These are phyloP conservation scores for Heliamphora pulchella DNA, from an alignment of 179 eudicot species.

Conservation along the genomic window DNA sequence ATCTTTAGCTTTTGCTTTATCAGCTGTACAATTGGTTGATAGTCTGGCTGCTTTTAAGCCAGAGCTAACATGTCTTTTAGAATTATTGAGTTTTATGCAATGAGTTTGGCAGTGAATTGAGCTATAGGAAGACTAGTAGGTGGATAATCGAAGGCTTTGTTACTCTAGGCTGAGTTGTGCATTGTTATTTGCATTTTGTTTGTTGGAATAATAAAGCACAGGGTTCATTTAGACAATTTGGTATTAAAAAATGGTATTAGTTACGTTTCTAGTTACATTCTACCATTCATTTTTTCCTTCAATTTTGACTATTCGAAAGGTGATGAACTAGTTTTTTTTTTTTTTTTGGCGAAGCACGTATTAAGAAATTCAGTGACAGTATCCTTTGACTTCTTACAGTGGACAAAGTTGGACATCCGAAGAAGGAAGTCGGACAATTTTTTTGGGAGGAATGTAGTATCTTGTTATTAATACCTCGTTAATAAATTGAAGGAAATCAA, in stretches of 20 bases:
- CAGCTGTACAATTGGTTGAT: background rate
- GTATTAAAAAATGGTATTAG: background rate
- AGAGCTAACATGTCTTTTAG: slow-evolving; percentile 7
- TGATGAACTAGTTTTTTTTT: background rate
- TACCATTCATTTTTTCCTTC: background rate
- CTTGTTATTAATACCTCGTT: background rate
- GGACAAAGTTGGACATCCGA: background rate
- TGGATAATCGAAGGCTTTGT: background rate
- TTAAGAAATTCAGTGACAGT: background rate
- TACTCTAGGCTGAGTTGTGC: background rate
- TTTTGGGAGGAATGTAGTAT: background rate
- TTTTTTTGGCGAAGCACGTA: background rate
- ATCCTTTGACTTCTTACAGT: background rate
- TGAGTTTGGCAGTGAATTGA: slow-evolving; percentile 1
- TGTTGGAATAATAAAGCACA: background rate
- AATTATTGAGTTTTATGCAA: background rate
- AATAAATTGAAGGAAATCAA: background rate
- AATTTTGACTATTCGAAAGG: background rate
- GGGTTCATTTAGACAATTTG: background rate
- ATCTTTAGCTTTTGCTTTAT: background rate
- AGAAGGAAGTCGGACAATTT: background rate
- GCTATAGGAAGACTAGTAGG: background rate
- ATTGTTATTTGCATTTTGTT: background rate
- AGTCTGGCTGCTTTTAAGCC: background rate
- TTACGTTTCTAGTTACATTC: background rate